phyloP scores from a whole-genome alignment of 2,329 filamentous ascomycete genomes.

The Rhexocercosporidium sp. region DNA sequence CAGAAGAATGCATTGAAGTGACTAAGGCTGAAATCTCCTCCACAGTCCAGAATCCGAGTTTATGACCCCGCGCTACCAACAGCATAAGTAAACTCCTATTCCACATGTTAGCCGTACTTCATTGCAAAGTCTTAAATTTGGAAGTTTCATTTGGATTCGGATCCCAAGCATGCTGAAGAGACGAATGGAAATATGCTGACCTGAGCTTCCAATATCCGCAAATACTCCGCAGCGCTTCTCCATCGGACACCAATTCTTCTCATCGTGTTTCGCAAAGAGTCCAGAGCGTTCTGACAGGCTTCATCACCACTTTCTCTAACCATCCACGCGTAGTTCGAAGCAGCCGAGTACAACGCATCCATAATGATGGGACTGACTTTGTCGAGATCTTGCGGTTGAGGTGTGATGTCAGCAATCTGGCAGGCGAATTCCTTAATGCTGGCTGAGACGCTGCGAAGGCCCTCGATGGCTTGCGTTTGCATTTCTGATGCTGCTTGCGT shows the following conservation, averaged over 20 bases:
- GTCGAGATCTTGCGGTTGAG: slow-evolving; percentile 36
- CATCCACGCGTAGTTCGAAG: slow-evolving; percentile 46
- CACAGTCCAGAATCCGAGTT: not conserved
- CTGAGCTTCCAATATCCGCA: slow-evolving; percentile 44
- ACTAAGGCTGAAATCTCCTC: not conserved
- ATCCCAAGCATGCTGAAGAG: no score
- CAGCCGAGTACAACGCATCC: slow-evolving; percentile 46
- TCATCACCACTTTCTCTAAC: slow-evolving; percentile 45
- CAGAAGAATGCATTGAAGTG: not conserved
- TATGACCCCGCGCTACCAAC: slow-evolving; percentile 29
- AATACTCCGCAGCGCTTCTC: slow-evolving; percentile 46
- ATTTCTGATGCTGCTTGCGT: slow-evolving; percentile 39
- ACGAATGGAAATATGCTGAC: not conserved
- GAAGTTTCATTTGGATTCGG: no score
- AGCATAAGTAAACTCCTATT: slow-evolving; percentile 41
- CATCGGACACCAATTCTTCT: slow-evolving; percentile 42
- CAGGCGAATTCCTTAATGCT: slow-evolving; percentile 41
- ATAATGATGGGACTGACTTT: slow-evolving; percentile 45
- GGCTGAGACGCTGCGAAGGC: slow-evolving; percentile 40
- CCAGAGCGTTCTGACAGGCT: slow-evolving; percentile 39
- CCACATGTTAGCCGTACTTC: not conserved
- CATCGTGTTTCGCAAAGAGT: slow-evolving; percentile 41
- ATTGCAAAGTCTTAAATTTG: not conserved
- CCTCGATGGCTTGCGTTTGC: slow-evolving; percentile 44
- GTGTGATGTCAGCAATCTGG: slow-evolving; percentile 34